phyloP scores from a whole-genome alignment of 768 basidiomycete genomes.

The Daedaleopsis sinensis region DNA sequence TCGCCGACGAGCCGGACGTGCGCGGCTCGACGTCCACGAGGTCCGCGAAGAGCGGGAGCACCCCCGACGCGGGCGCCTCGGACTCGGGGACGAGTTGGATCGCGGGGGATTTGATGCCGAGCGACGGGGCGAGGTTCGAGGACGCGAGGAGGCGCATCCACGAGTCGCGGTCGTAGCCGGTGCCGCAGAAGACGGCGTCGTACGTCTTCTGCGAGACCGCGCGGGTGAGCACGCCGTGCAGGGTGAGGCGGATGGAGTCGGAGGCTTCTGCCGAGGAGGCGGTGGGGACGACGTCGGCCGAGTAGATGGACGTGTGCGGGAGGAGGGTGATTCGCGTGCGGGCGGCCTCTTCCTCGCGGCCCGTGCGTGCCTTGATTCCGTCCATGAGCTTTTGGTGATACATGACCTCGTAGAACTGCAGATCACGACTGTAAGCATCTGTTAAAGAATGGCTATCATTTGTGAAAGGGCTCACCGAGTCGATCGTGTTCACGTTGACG shows the following conservation, averaged over 20 bases:
- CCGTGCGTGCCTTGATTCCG: slow-evolving; percentile 40
- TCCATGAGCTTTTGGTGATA: slow-evolving; percentile 54
- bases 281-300: slow-evolving; percentile 29
- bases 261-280: neutral
- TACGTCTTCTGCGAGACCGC: slow-evolving; percentile 39
- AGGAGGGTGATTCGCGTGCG: slow-evolving; percentile 38
- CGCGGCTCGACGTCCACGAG: slow-evolving; percentile 6
- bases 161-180: slow-evolving; percentile 53
- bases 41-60: slow-evolving; percentile 10
- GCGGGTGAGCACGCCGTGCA: slow-evolving; percentile 42
- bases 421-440: neutral
- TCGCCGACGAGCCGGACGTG: slow-evolving; percentile 9
- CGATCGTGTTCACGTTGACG: slow-evolving; percentile 51
- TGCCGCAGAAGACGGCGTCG: slow-evolving; percentile 54
- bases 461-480: slow-evolving; percentile 32
- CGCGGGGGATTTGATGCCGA: slow-evolving; percentile 33
- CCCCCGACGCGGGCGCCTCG: neutral
- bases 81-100: slow-evolving; percentile 15
- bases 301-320: slow-evolving; percentile 40
- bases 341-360: slow-evolving; percentile 10
- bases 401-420: slow-evolving; percentile 50
- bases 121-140: slow-evolving; percentile 41
- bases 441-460: neutral
- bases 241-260: slow-evolving; percentile 32
- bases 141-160: slow-evolving; percentile 47